Evolutionary conservation across 2,329 filamentous ascomycete genomes (phyloP).

Genomic region (Tetracladium maxilliforme): DNA sequence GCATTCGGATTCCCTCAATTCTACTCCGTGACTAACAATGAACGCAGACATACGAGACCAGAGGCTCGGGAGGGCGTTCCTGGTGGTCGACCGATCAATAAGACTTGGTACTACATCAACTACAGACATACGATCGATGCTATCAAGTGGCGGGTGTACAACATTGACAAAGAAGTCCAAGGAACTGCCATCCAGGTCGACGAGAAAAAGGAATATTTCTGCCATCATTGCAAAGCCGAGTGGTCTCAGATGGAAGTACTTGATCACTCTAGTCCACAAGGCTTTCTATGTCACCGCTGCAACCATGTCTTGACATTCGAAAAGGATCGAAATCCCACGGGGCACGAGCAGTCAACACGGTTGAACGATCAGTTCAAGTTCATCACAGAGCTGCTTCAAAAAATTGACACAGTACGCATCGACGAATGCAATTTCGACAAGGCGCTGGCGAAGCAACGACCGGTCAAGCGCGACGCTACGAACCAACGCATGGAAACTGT

Average conservation of each 20-base stretch:
- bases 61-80: constrained; percentile 69
- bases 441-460: constrained; percentile 46
- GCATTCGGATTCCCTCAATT: constrained; percentile 12
- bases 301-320: constrained; percentile 47
- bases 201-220: constrained; percentile 88
- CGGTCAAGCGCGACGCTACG: constrained; percentile 50
- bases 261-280: too few relatives aligned
- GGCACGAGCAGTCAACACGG: constrained; percentile 57
- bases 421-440: constrained; percentile 63
- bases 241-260: constrained; percentile 86
- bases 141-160: constrained; percentile 87
- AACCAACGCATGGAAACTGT: constrained; percentile 48
- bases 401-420: constrained; percentile 61
- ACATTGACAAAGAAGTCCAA: constrained; percentile 79
- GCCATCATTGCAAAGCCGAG: constrained; percentile 65
- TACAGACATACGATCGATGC: constrained; percentile 89
- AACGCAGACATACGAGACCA: constrained; percentile 49
- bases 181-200: constrained; percentile 63
- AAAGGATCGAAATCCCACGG: constrained; percentile 51
- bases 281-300: constrained; percentile 79
- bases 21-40: constrained; percentile 1
- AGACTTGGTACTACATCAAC: constrained; percentile 95
- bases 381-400: constrained; percentile 59
- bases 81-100: constrained; percentile 68
- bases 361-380: constrained; percentile 71